These are phyloP conservation scores for Backusella macrospora DNA, from an alignment of 192 early-diverging fungal genomes.

Conservation along the genomic window DNA sequence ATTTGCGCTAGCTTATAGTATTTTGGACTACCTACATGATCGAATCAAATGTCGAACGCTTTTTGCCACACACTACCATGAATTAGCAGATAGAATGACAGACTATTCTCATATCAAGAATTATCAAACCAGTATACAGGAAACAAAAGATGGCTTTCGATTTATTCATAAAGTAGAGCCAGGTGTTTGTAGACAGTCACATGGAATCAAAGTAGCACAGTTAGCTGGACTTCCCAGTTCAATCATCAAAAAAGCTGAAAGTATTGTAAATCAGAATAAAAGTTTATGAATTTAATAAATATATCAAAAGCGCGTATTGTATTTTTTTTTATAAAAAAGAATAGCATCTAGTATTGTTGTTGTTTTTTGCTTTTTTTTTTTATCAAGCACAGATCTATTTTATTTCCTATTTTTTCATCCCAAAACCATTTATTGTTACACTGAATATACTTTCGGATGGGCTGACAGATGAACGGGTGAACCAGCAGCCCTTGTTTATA, in stretches of 20 bases:
- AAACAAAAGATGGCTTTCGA: slow-evolving; percentile 24
- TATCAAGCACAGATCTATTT: background rate
- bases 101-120: slow-evolving; percentile 15
- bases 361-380: background rate
- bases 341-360: background rate
- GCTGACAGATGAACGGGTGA: slow-evolving; percentile 7
- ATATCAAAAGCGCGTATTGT: background rate
- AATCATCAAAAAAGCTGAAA: slow-evolving; percentile 1
- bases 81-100: slow-evolving; percentile 53
- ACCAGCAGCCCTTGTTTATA: slow-evolving; percentile 8
- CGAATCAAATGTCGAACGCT: slow-evolving; percentile 62
- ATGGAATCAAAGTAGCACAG: slow-evolving; percentile 38
- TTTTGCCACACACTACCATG: slow-evolving; percentile 84
- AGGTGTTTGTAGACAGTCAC: slow-evolving; percentile 32
- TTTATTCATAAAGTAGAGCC: slow-evolving; percentile 31
- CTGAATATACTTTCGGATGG: background rate
- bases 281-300: background rate
- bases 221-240: slow-evolving; percentile 19
- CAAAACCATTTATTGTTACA: background rate
- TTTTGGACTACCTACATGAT: slow-evolving; percentile 62
- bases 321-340: background rate
- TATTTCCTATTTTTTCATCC: background rate
- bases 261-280: background rate
- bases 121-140: slow-evolving; percentile 28
- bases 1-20: slow-evolving; percentile 72